Percentiles rank a stretch among this genome's conserved stretches.
Conservation (phyloP, 305 asterid genomes). For the Petunia hybrid region DNA sequence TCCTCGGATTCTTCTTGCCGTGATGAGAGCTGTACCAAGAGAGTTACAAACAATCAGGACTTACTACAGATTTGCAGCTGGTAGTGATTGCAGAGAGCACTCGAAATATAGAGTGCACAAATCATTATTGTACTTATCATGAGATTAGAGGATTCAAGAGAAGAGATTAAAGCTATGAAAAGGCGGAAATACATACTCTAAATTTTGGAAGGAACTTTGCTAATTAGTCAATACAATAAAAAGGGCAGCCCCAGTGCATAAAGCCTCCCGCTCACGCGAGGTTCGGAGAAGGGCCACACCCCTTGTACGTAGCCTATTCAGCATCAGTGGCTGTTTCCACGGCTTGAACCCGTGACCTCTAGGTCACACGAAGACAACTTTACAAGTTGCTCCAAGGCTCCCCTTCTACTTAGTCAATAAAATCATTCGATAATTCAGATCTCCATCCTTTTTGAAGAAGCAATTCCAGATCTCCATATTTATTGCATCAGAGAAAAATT, state of each 20-base stretch:
- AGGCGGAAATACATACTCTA: background rate
- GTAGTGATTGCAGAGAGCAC: background rate
- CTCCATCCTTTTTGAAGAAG: background rate
- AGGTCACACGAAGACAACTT: no score
- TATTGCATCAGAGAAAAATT: background rate
- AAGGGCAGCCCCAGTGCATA: no score
- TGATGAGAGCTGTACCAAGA: slow-evolving; percentile 46
- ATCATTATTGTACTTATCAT: background rate
- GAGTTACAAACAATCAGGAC: slow-evolving; percentile 26
- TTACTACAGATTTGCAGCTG: background rate
- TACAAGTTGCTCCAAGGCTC: no score
- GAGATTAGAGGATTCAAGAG: slow-evolving; percentile 13
- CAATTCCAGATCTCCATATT: no score
- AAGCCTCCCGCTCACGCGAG: no score
- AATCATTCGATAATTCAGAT: background rate
- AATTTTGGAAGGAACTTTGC: background rate
- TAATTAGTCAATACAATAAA: background rate
- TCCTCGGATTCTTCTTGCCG: slow-evolving; percentile 52
- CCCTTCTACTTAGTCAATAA: no score
- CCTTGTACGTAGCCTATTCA: no score
- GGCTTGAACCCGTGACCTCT: no score
- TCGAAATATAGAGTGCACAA: slow-evolving; percentile 14
- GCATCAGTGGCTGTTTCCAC: no score
- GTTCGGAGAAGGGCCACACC: no score
- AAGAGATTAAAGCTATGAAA: background rate